phyloP scores from a whole-genome alignment of 768 basidiomycete species.

The Botryobasidium botryosum region DNA sequence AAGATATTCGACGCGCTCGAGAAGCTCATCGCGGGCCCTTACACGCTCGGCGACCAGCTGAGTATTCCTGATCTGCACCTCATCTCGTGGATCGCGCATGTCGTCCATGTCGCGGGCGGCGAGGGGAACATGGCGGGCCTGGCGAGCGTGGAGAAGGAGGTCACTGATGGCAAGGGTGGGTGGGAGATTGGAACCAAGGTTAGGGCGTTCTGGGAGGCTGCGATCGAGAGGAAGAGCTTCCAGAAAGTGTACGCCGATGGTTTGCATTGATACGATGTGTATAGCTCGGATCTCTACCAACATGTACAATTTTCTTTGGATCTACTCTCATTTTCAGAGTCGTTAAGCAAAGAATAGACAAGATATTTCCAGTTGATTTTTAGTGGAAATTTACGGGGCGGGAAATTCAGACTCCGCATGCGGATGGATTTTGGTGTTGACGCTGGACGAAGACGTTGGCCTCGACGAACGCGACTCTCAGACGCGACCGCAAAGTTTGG shows the following conservation, averaged over 20 bases:
- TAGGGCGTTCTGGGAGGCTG: constrained; percentile 53
- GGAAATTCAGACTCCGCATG: no score
- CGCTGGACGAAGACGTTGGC: no score
- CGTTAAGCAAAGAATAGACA: no score
- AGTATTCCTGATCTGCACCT: constrained; percentile 71
- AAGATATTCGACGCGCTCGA: constrained; percentile 31
- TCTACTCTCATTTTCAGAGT: no score
- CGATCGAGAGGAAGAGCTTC: constrained; percentile 53
- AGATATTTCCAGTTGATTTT: no score
- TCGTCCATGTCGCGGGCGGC: constrained; percentile 44
- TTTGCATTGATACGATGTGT: no score
- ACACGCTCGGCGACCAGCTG: constrained; percentile 50
- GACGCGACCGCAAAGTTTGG: no score
- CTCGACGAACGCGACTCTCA: no score
- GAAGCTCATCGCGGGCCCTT: constrained; percentile 31
- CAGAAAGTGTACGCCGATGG: constrained; percentile 40
- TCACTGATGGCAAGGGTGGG: constrained; percentile 23
- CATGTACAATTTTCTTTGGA: no score
- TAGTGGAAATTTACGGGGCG: no score
- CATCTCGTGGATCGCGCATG: constrained; percentile 51
- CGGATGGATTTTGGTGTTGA: no score
- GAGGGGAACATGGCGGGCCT: constrained; percentile 16
- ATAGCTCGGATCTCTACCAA: no score
- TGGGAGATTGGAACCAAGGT: constrained; percentile 33
- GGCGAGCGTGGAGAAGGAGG: constrained; percentile 28